A percentile compares a stretch with the other conserved stretches of the same genome.
These are phyloP conservation scores for Dactylella cylindrospora DNA, from an alignment of 2,329 filamentous ascomycete genomes.

Conservation along the genomic window DNA sequence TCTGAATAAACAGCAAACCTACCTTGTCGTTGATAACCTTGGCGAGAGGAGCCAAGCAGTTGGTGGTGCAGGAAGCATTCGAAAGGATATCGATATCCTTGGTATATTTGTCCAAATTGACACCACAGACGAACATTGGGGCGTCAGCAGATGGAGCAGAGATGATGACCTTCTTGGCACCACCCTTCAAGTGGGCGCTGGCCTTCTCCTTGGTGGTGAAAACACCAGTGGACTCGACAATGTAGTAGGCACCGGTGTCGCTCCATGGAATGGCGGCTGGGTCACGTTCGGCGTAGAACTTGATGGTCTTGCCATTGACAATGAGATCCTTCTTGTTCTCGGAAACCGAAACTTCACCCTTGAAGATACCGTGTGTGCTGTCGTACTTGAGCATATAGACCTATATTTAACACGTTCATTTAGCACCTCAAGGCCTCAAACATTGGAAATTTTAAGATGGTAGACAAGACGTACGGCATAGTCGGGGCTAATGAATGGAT, in stretches of 20 bases:
- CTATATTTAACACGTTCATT: constrained; percentile 57
- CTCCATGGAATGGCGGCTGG: constrained; percentile 86
- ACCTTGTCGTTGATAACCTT: constrained; percentile 96
- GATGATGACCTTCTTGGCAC: constrained; percentile 95
- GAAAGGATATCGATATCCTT: constrained; percentile 89
- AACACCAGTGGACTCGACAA: constrained; percentile 97
- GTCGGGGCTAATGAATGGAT: constrained; percentile 96
- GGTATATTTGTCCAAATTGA: constrained; percentile 94
- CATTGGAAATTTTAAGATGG: too few relatives aligned
- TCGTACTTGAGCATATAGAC: constrained; percentile 99
- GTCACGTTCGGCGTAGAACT: constrained; percentile 92
- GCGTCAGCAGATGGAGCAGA: constrained; percentile 81
- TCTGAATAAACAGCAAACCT: neutral
- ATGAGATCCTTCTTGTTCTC: constrained; percentile 65
- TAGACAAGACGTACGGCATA: constrained; percentile 79
- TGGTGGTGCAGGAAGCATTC: constrained; percentile 99
- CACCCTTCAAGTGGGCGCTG: constrained; percentile 87
- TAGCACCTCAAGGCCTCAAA: neutral
- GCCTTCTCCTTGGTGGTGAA: constrained; percentile 99
- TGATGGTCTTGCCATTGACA: constrained; percentile 92
- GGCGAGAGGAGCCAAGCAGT: constrained; percentile 98
- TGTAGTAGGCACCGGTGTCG: constrained; percentile 83
- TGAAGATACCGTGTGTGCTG: constrained; percentile 94
- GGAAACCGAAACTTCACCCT: constrained; percentile 78
- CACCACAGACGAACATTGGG: constrained; percentile 99